A percentile compares a stretch with the other conserved stretches of the same genome.
These are phyloP conservation scores for Mycena rebaudengoi DNA, from an alignment of 768 basidiomycete species.

Conservation along the genomic window DNA sequence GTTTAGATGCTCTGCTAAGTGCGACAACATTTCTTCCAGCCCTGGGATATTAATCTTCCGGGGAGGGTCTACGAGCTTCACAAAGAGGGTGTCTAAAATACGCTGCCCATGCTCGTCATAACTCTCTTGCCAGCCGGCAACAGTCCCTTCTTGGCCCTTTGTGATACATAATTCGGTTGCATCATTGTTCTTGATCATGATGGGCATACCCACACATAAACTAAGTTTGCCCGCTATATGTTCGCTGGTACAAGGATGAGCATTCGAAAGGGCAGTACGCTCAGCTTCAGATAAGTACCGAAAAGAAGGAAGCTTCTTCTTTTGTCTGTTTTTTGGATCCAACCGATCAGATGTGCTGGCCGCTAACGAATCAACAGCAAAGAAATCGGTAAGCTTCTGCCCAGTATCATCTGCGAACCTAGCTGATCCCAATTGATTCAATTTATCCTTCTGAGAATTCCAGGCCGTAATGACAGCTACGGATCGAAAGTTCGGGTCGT, in stretches of 20 bases:
- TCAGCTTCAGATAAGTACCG: too few species aligned
- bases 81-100: conserved; percentile 39
- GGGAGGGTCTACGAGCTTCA: conserved; percentile 36
- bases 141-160: conserved; percentile 41
- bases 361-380: conserved; percentile 30
- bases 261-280: too few species aligned
- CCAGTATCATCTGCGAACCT: conserved; percentile 44
- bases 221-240: conserved; percentile 35
- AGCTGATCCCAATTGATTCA: conserved; percentile 41
- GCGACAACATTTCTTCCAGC: conserved; percentile 43
- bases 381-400: conserved; percentile 35
- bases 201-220: conserved; percentile 43
- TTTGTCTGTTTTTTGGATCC: not conserved
- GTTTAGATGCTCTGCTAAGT: conserved; percentile 5
- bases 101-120: conserved; percentile 15
- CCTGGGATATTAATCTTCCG: conserved; percentile 30
- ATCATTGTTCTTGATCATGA: conserved; percentile 42
- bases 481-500: conserved; percentile 35
- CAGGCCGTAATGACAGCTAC: conserved; percentile 48
- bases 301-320: too few species aligned
- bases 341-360: not conserved
- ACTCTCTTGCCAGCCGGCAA: conserved; percentile 36
- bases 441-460: conserved; percentile 46
- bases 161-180: conserved; percentile 46
- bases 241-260: not conserved